Conservation (phyloP, 2,329 filamentous ascomycete species). For the Neocucurbitaria cava region DNA sequence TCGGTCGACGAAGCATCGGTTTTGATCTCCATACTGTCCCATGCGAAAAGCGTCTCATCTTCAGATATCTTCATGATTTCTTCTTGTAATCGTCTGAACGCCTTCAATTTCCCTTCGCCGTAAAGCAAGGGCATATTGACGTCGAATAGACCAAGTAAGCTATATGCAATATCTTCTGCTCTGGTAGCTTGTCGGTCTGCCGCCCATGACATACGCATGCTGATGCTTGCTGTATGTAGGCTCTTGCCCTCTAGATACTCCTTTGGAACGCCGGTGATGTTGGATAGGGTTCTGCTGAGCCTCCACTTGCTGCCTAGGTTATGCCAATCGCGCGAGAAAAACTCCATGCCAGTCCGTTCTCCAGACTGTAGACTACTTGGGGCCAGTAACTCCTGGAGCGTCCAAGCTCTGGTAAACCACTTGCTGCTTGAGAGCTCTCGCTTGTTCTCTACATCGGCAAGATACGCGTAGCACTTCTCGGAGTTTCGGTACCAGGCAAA, state of each 20-base stretch:
- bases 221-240: not conserved
- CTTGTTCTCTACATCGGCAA: not conserved
- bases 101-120: constrained; percentile 28
- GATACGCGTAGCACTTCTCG: not conserved
- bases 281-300: too few relatives aligned
- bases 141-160: constrained; percentile 34
- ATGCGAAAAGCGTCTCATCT: constrained; percentile 28
- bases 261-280: not conserved
- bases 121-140: constrained; percentile 35
- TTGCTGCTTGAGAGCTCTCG: not conserved
- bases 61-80: constrained; percentile 21
- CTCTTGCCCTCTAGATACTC: not conserved
- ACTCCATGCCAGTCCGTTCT: too few relatives aligned
- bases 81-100: constrained; percentile 19
- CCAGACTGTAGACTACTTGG: not conserved
- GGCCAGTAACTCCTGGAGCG: not conserved
- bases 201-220: constrained; percentile 7
- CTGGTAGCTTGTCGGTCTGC: constrained; percentile 10
- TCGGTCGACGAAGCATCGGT: not conserved
- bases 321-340: not conserved
- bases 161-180: constrained; percentile 38
- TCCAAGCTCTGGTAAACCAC: not conserved
- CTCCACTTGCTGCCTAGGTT: not conserved
- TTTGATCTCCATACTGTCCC: constrained; percentile 8
- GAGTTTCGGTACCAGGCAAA: constrained; percentile 25